A percentile compares a stretch with the other conserved stretches of the same genome.
phyloP scores from a whole-genome alignment of 148 eudicot genomes.

The Dianthus caryophyllus region DNA sequence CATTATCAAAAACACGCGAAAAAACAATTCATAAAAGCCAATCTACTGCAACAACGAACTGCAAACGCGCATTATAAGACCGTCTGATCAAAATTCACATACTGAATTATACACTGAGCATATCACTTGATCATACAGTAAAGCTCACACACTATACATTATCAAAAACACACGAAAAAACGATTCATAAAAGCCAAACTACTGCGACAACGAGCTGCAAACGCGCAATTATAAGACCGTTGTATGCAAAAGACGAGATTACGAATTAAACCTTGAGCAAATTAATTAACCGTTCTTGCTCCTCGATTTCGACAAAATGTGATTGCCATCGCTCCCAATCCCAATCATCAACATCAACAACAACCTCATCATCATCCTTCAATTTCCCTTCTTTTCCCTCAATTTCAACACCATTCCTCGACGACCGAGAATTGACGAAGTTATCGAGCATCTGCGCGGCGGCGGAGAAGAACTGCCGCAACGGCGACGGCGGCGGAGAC shows the following conservation, averaged over 20 bases:
- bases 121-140: neutral
- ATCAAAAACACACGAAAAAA: neutral
- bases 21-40: too few relatives aligned
- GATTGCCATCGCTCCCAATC: conserved; percentile 83
- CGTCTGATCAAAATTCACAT: neutral
- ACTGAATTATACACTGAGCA: neutral
- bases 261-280: conserved; percentile 49
- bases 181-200: too few relatives aligned
- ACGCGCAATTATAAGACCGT: too few relatives aligned
- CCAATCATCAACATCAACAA: conserved; percentile 57
- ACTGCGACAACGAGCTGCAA: too few relatives aligned
- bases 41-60: too few relatives aligned
- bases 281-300: conserved; percentile 59
- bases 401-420: conserved; percentile 16
- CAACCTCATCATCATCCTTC: conserved; percentile 18
- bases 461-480: conserved; percentile 32
- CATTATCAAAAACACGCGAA: neutral
- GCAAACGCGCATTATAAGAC: neutral
- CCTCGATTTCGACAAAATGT: conserved; percentile 78
- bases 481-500: conserved; percentile 28
- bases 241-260: neutral
- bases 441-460: conserved; percentile 48
- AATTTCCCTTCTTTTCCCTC: conserved; percentile 12
- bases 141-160: neutral
- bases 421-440: conserved; percentile 33